Percentiles rank a stretch among this genome's conserved stretches.
These are phyloP conservation scores for Vanderwaltozyma verrucispora DNA, from an alignment of 805 yeast genomes.

Conservation along the genomic window DNA sequence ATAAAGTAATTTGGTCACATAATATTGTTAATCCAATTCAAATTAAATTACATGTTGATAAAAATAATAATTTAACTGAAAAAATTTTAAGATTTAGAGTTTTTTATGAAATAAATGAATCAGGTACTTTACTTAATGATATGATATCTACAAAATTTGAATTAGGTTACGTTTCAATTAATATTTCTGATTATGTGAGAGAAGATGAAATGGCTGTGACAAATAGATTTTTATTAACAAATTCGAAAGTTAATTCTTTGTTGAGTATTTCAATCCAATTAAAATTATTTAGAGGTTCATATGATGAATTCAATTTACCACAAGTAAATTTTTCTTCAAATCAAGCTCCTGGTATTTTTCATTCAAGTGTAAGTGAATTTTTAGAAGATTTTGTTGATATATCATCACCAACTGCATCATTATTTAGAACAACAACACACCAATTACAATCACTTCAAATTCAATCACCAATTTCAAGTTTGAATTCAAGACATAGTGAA, in stretches of 20 bases:
- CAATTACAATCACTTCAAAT: neutral
- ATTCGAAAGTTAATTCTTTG: slow-evolving; percentile 79
- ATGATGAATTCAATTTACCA: slow-evolving; percentile 22
- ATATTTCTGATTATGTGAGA: slow-evolving; percentile 59
- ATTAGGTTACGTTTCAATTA: slow-evolving; percentile 58
- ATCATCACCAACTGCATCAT: neutral
- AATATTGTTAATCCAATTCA: slow-evolving; percentile 28
- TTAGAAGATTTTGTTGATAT: slow-evolving; percentile 2
- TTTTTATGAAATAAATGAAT: slow-evolving; percentile 35
- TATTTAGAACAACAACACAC: neutral
- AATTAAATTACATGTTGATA: slow-evolving; percentile 34
- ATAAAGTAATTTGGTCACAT: slow-evolving; percentile 42
- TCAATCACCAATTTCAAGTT: neutral
- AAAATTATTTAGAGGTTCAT: slow-evolving; percentile 32
- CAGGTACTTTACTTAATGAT: no score
- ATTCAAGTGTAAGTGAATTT: slow-evolving; percentile 3
- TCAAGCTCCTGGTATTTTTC: slow-evolving; percentile 18
- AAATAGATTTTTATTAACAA: slow-evolving; percentile 57
- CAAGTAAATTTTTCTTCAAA: slow-evolving; percentile 9
- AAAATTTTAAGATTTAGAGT: slow-evolving; percentile 35
- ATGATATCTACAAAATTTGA: neutral
- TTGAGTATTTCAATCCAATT: slow-evolving; percentile 49
- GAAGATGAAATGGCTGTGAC: slow-evolving; percentile 39
- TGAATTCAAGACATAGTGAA: neutral
- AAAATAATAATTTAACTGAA: slow-evolving; percentile 27